phyloP scores from a whole-genome alignment of 192 early-diverging fungal genomes.

The Fimicolochytrium jonesii region DNA sequence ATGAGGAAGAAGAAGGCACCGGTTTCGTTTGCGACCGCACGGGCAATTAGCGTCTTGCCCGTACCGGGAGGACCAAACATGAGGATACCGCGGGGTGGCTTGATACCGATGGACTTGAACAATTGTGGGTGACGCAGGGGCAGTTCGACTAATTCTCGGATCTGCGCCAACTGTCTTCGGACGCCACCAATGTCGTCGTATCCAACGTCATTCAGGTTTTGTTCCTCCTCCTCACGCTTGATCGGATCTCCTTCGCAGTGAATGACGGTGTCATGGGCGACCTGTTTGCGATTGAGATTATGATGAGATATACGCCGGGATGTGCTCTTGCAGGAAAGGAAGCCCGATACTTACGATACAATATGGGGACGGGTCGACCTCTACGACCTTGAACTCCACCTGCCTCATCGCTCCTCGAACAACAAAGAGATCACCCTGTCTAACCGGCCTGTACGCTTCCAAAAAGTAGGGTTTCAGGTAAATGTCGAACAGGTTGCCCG shows the following conservation, averaged over 20 bases:
- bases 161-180: conserved; percentile 98
- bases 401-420: conserved; percentile 95
- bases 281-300: conserved; percentile 46
- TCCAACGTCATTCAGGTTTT: conserved; percentile 85
- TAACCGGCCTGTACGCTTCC: conserved; percentile 95
- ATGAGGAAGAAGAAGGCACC: conserved; percentile 99
- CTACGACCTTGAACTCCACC: conserved; percentile 98
- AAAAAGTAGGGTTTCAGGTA: conserved; percentile 98
- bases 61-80: conserved; percentile 99
- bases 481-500: conserved; percentile 96
- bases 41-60: conserved; percentile 97
- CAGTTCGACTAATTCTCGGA: conserved; percentile 96
- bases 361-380: conserved; percentile 90
- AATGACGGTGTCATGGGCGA: conserved; percentile 96
- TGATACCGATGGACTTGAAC: conserved; percentile 98
- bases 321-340: not conserved
- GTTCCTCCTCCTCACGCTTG: conserved; percentile 98
- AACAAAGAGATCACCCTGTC: conserved; percentile 91
- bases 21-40: conserved; percentile 98
- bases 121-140: conserved; percentile 97
- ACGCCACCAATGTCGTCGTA: conserved; percentile 99
- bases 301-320: not conserved
- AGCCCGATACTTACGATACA: conserved; percentile 75
- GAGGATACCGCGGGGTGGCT: conserved; percentile 91
- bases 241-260: conserved; percentile 98